Evolutionary conservation across 192 early-diverging fungal genomes (phyloP), one percentile per base, ranked within the genome.

Genomic region (Funneliformis geosporum): DNA sequence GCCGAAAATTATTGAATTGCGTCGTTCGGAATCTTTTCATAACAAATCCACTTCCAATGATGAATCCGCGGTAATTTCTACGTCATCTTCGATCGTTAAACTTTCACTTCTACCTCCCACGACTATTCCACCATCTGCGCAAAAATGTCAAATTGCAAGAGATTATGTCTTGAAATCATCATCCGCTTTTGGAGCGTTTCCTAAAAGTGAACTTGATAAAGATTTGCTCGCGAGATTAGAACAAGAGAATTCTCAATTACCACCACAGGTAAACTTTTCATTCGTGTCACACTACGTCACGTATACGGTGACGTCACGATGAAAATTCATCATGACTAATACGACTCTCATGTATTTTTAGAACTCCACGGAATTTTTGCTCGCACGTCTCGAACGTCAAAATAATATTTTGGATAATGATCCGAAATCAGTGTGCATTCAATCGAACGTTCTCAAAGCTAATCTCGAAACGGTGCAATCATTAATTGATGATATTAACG

Each of bases 301-400:
- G 18, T 38, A n/a, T 25, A 12, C 28, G 43, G 40, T 33, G 16
- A 28, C 50, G 50, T 55, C 50, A 55, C 21, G 16, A 7, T 5
- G 5, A 55, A 21, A 21, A 16, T 5, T 44, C 43, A 69, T 67
- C 5, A n/a, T 68, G 33, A 39, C 25, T 23, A 10, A 40, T 40
- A 28, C 25, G 68, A 23, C 9, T 25, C 40, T 28, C 38, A 62
- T 27, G 33, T 81, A 46, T 75, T 65, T 40, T 82, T 81, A 90
- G 89, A 84, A 86, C 28, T 88, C 88, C 9, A 87, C 86, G 39
- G 82, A 85, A 23, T 91, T 85, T 79, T 68, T 91, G 39, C 78
- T 91, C 70, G 89, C 90, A 39, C 85, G 85, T 39, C 69, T 91
- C 23, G 90, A 91, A 79, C 79, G 86, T 73, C 90, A 91, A 80